Base-by-base conservation (phyloP, 2,329 filamentous ascomycete genomes). In the Metarhizium robertsii region DNA sequence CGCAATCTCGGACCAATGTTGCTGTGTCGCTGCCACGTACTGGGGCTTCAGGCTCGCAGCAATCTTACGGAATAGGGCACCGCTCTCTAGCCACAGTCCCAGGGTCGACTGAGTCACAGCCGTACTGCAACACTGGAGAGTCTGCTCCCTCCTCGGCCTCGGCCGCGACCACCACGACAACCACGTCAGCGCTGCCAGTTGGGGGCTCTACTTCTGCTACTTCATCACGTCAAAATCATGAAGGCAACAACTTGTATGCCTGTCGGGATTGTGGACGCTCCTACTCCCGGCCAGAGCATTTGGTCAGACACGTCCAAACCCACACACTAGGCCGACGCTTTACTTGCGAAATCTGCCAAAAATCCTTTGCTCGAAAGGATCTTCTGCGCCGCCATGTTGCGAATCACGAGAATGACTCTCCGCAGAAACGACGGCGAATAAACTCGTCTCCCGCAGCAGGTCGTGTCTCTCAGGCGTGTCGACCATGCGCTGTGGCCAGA, bases 281-380 rank as follows among this genome's bases (percentile, higher is more conserved):
- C 18, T 80, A 80, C 60, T 78, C 76, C 42, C 73, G 78, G 13
- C 77, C 78, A 3, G 78, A 80, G 62, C 78, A 80, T 61, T 74
- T 80, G 11, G 77, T 79, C 54, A 69, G 76, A 30, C 76, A 79
- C 61, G 75, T 78, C 42, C 74, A 76, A 59, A 76, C 75, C 3
- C 76, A 79, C 59, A 78, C 75, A 2, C 68, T 78, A 6, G 76
- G 76, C 5, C 75, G 77, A 52, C 73, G 76, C 34, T 79, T 79
- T 61, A 64, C 69, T 18, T 79, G 76, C 59, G 68, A 75, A 43
- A 69, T 80, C 55, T 80, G 78, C 59, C 73, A 76, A 55, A 81
- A 80, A 61, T 75, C 75, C 5, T 81, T 80, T 63, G 76, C 77
- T 10, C 72, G 78, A 20, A 78, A 78, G 55, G 78, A 81, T 61